These are phyloP conservation scores for Hypericum androsaemum DNA, from an alignment of 345 rosid species.

Conservation along the genomic window DNA sequence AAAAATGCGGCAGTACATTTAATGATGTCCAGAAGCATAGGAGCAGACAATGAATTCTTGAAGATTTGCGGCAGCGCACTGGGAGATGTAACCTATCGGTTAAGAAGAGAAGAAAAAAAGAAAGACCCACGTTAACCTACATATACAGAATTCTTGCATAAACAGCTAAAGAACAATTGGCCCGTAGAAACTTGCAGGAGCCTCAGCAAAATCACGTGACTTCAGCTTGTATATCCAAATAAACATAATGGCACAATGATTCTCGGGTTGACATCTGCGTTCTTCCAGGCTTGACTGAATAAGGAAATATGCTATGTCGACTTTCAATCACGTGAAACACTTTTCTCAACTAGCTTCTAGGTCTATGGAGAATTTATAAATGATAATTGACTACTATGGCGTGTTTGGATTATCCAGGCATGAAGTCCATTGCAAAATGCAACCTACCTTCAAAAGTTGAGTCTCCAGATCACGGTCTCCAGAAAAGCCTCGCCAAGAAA, in stretches of 20 bases:
- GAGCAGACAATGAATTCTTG: constrained; percentile 63
- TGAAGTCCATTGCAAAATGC: not conserved
- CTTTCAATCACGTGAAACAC: too few species aligned
- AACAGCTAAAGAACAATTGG: too few species aligned
- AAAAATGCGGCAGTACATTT: constrained; percentile 63
- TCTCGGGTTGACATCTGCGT: too few species aligned
- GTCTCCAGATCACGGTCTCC: constrained; percentile 51
- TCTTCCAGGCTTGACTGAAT: too few species aligned
- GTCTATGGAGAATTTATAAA: too few species aligned
- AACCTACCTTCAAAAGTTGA: constrained; percentile 62
- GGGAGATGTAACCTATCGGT: constrained; percentile 54
- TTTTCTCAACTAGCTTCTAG: too few species aligned
- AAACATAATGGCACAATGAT: too few species aligned
- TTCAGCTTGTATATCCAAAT: too few species aligned
- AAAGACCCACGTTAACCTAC: not conserved
- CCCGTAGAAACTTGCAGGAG: too few species aligned
- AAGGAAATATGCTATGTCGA: too few species aligned
- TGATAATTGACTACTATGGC: too few species aligned
- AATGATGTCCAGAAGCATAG: constrained; percentile 58
- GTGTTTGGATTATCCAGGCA: not conserved
- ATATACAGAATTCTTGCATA: not conserved
- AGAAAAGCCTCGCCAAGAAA: constrained; percentile 66
- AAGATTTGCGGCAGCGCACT: constrained; percentile 66
- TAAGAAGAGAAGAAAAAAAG: constrained; percentile 4
- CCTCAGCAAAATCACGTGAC: too few species aligned